Evolutionary conservation across 306 rosid genomes (phyloP).

Genomic region (Prunus fruticosa): DNA sequence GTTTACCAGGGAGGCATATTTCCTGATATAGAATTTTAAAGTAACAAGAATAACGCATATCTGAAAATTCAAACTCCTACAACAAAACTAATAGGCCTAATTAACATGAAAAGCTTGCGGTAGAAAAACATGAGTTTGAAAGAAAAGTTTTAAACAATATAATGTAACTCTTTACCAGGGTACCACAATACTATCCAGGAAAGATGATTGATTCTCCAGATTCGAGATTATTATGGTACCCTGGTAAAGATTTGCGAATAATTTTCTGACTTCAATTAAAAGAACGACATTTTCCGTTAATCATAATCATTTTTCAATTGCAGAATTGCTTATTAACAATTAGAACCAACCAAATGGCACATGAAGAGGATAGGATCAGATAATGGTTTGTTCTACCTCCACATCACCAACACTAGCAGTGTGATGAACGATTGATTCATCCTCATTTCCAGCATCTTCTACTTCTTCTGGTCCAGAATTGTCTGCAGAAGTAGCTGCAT

Average conservation of each 20-base stretch:
- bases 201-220: background rate
- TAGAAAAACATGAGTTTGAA: background rate
- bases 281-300: background rate
- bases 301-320: background rate
- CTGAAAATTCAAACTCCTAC: background rate
- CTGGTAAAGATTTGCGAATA: background rate
- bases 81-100: background rate
- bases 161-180: background rate
- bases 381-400: constrained; percentile 45
- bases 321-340: background rate
- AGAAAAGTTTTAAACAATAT: background rate
- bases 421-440: constrained; percentile 89
- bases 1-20: background rate
- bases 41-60: background rate
- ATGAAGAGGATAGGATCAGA: constrained; percentile 9
- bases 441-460: constrained; percentile 82
- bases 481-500: constrained; percentile 33
- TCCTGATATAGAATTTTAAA: background rate
- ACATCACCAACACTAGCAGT: constrained; percentile 98
- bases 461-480: constrained; percentile 50
- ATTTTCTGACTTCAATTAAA: background rate
- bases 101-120: background rate
- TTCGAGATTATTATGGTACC: background rate
- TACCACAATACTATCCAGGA: background rate
- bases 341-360: constrained; percentile 5